A percentile compares a stretch with the other conserved stretches of the same genome.
Conservation (phyloP, 106 monocot genomes). For the Gastrodia elata region DNA sequence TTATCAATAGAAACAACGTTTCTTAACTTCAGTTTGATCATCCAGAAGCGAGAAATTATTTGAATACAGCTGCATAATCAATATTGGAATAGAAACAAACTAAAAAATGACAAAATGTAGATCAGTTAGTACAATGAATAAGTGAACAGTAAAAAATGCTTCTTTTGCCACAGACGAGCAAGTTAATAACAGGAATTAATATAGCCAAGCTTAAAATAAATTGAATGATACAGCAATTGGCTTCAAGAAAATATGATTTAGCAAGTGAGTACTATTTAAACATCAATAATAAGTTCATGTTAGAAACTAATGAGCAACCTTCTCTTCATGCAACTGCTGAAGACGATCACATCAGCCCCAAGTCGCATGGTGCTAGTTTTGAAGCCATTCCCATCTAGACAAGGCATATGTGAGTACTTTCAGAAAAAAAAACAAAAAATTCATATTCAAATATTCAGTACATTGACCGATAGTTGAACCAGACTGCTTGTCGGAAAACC, state of each 20-base stretch:
- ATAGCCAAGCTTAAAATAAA: background rate
- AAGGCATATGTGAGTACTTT: constrained; percentile 2
- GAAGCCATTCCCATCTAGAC: constrained; percentile 92
- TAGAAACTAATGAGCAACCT: constrained; percentile 7
- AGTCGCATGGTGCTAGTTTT: constrained; percentile 98
- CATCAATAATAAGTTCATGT: background rate
- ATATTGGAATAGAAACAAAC: background rate
- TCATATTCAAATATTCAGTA: constrained; percentile 17
- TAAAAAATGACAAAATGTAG: background rate
- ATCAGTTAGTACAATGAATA: background rate
- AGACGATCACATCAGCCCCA: constrained; percentile 84
- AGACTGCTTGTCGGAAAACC: constrained; percentile 79
- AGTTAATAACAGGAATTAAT: background rate
- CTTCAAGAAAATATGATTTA: background rate
- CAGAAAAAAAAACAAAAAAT: background rate
- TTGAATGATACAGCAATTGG: background rate
- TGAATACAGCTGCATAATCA: background rate
- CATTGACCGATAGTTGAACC: constrained; percentile 77
- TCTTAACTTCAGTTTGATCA: too few relatives aligned
- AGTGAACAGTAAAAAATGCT: too few relatives aligned
- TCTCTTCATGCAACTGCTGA: constrained; percentile 40
- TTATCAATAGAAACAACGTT: background rate
- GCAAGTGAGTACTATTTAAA: background rate
- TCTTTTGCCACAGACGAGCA: too few relatives aligned
- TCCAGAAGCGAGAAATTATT: background rate